These are phyloP conservation scores for Lachnellula arida DNA, from an alignment of 2,329 filamentous ascomycete genomes.

Conservation along the genomic window DNA sequence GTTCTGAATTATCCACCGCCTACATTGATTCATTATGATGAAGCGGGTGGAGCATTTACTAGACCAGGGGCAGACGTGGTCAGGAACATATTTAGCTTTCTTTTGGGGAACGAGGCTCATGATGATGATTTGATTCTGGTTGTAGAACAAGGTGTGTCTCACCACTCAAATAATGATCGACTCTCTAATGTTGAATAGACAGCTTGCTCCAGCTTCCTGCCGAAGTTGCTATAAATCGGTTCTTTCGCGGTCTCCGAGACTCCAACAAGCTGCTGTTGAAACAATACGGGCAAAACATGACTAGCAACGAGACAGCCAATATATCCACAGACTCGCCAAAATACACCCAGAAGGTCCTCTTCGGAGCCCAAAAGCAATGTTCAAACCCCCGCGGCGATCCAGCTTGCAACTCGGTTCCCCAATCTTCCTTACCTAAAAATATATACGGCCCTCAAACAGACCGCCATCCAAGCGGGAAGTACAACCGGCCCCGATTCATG, in stretches of 20 bases:
- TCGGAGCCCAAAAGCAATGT: slow-evolving; percentile 51
- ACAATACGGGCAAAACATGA: slow-evolving; percentile 15
- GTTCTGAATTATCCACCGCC: slow-evolving; percentile 56
- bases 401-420: slow-evolving; percentile 49
- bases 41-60: background rate
- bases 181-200: slow-evolving; percentile 21
- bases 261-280: slow-evolving; percentile 41
- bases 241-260: slow-evolving; percentile 42
- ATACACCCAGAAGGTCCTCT: slow-evolving; percentile 50
- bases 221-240: slow-evolving; percentile 51
- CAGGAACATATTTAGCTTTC: slow-evolving; percentile 37
- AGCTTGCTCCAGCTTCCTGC: slow-evolving; percentile 54
- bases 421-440: slow-evolving; percentile 45
- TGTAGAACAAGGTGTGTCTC: slow-evolving; percentile 38
- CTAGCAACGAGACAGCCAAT: background rate
- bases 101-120: slow-evolving; percentile 41
- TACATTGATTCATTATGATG: slow-evolving; percentile 43
- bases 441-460: slow-evolving; percentile 44
- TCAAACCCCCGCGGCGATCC: slow-evolving; percentile 38
- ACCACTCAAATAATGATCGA: background rate
- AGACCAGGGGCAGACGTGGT: slow-evolving; percentile 7
- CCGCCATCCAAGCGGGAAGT: slow-evolving; percentile 25
- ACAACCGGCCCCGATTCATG: slow-evolving; percentile 44
- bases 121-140: slow-evolving; percentile 52
- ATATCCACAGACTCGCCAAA: slow-evolving; percentile 26